Evolutionary conservation across 1,284 basidiomycete genomes (phyloP).

Genomic region (Dichomitus squalens): DNA sequence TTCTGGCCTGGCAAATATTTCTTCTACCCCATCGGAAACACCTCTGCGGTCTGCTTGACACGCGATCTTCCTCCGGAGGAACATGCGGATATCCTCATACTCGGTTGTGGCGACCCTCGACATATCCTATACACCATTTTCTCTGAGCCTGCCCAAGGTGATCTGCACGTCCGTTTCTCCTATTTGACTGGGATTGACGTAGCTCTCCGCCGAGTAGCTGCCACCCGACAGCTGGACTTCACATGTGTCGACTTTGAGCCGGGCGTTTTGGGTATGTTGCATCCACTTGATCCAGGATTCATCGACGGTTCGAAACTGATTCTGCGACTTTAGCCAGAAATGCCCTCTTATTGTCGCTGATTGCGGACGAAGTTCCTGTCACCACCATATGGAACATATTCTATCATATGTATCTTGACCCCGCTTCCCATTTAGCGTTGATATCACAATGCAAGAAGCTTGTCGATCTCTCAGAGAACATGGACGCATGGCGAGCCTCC

Average conservation of each 20-base stretch:
- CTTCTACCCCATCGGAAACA: conserved; percentile 63
- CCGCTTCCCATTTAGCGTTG: conserved; percentile 39
- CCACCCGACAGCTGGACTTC: conserved; percentile 50
- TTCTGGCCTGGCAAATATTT: conserved; percentile 45
- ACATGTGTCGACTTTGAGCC: conserved; percentile 64
- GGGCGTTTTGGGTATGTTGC: no score
- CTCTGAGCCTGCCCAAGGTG: conserved; percentile 1
- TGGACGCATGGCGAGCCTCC: conserved; percentile 47
- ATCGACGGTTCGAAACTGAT: no score
- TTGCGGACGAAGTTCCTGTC: conserved; percentile 35
- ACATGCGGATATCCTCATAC: conserved; percentile 46
- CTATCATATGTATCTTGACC: conserved; percentile 56
- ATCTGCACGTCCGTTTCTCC: conserved; percentile 15
- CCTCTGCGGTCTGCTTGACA: conserved; percentile 50
- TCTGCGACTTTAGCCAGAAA: conserved; percentile 40
- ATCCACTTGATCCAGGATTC: no score
- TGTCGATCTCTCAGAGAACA: conserved; percentile 33
- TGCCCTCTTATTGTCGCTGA: conserved; percentile 36
- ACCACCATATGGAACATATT: conserved; percentile 56
- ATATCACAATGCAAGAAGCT: conserved; percentile 48
- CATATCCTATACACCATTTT: conserved; percentile 54
- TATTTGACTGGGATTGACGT: conserved; percentile 1
- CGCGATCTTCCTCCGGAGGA: conserved; percentile 48
- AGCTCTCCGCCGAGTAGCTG: no score
- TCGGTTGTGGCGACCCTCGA: conserved; percentile 61